Conservation (phyloP, 306 rosid genomes). For the Ochetophila trinervis region DNA sequence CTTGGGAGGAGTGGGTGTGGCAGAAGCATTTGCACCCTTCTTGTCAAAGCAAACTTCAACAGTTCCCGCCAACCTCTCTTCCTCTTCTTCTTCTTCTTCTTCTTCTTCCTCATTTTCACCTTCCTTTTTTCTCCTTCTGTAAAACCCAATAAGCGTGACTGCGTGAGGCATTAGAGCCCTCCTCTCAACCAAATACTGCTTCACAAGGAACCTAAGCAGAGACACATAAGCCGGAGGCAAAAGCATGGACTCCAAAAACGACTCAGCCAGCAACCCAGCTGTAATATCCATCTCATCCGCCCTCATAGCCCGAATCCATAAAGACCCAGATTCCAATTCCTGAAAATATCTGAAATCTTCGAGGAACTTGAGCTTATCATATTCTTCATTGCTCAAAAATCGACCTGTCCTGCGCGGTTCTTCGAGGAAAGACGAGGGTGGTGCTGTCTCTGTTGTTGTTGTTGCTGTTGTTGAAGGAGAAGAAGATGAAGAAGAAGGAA, state of each 20-base stretch:
- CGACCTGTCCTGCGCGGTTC: constrained; percentile 58
- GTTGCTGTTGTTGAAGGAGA: constrained; percentile 19
- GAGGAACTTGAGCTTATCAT: constrained; percentile 49
- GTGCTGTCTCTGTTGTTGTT: constrained; percentile 12
- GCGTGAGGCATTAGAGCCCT: constrained; percentile 62
- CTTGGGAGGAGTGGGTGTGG: constrained; percentile 77
- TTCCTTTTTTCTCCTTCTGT: constrained; percentile 29
- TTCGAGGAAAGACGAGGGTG: constrained; percentile 26
- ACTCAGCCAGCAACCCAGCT: constrained; percentile 66
- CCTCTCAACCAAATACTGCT: constrained; percentile 70
- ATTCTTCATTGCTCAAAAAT: constrained; percentile 60
- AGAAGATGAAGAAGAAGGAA: constrained; percentile 34
- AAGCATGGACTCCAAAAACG: constrained; percentile 76
- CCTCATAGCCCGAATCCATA: constrained; percentile 78
- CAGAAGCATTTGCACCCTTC: constrained; percentile 60
- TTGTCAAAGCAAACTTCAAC: constrained; percentile 79
- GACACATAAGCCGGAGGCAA: constrained; percentile 55
- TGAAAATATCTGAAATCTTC: constrained; percentile 44
- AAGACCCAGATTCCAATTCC: constrained; percentile 62
- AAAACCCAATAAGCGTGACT: constrained; percentile 74
- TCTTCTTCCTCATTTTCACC: constrained; percentile 12
- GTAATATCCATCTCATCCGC: constrained; percentile 47
- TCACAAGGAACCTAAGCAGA: constrained; percentile 56
- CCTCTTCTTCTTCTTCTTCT: constrained; percentile 25
- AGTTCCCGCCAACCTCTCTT: constrained; percentile 64